Base-by-base conservation (phyloP, 192 early-diverging fungal species). In the Coemansia sp. region DNA sequence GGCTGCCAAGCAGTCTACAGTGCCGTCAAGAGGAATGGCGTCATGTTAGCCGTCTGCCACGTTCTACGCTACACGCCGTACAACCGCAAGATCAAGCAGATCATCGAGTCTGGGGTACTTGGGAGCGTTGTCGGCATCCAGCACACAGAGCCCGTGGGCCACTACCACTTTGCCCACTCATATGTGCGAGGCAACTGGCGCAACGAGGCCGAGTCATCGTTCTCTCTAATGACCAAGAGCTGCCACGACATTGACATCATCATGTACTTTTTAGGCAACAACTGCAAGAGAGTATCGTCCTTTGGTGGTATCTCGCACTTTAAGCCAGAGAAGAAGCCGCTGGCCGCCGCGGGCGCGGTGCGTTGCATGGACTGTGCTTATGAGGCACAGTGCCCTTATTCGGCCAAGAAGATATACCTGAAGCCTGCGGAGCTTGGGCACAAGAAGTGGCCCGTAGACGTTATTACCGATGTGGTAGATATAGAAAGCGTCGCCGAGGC, bases 181-280 rank as follows among this genome's bases (percentile, higher is more conserved):
- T 86, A 80, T 57, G 90, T 91, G 12, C 72, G 90, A 6, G 90
- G 90, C 4, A 91, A 89, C 72, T 90, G 89, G 90, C 70, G 77
- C 49, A 85, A 86, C 38, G 86, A 88, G 70, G 74, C 73, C 13
- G 73, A 83, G 20, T 71, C 87, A 2, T 85, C 85, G 6, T 89
- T 89, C 57, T 87, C 89, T 3, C 72, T 90, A 40, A 87, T 90
- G 89, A 86, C 86, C 43, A 91, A 91, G 72, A 72, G 76, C 73
- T 81, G 72, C 66, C 86, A 88, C 65, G 89, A 90, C 67, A 69
- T 89, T 15, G 87, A 88, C 36, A 78, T 89, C 15, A 57, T 90
- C 16, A 74, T 71, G 57, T 79, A 83, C 68, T 75, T 82, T 58
- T 66, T 78, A 46, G 68, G 77, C 66, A 44, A 50, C 62, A 50